These are phyloP conservation scores for Aspergillus ruber DNA, from an alignment of 2,329 filamentous ascomycete genomes.

Conservation along the genomic window DNA sequence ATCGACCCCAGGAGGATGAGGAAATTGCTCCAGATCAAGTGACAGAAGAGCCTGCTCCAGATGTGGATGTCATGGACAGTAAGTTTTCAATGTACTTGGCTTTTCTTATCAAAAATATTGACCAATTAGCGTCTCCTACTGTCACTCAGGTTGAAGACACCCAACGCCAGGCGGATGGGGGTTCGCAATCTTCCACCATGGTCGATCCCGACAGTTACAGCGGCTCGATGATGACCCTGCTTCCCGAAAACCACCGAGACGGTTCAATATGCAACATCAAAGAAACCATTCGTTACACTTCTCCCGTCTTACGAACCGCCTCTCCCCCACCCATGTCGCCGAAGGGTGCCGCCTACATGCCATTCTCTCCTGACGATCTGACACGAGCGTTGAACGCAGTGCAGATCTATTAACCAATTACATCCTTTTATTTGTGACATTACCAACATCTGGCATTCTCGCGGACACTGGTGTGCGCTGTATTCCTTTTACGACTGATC, in stretches of 20 bases:
- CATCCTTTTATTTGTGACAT: background rate
- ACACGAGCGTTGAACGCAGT: slow-evolving; percentile 32
- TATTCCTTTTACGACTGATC: background rate
- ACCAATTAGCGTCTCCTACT: slow-evolving; percentile 14
- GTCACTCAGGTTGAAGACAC: slow-evolving; percentile 18
- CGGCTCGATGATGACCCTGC: slow-evolving; percentile 30
- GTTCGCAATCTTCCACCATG: slow-evolving; percentile 31
- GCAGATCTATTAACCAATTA: slow-evolving; percentile 23
- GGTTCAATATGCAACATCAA: slow-evolving; percentile 25
- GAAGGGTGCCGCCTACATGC: slow-evolving; percentile 18
- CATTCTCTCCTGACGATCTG: slow-evolving; percentile 32
- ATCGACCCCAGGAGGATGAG: slow-evolving; percentile 6
- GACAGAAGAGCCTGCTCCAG: slow-evolving; percentile 8
- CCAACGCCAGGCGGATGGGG: slow-evolving; percentile 20
- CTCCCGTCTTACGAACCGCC: slow-evolving; percentile 20
- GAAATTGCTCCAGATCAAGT: slow-evolving; percentile 11
- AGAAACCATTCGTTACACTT: slow-evolving; percentile 26
- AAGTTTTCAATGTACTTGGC: slow-evolving; percentile 6
- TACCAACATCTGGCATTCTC: background rate
- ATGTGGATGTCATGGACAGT: slow-evolving; percentile 11
- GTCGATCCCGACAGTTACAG: slow-evolving; percentile 29
- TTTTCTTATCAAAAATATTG: slow-evolving; percentile 2
- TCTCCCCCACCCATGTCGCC: slow-evolving; percentile 18
- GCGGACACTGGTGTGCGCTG: background rate
- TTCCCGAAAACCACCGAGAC: slow-evolving; percentile 20